A percentile compares a stretch with the other conserved stretches of the same genome.
These are phyloP conservation scores for Beauveria sp. DNA, from an alignment of 2,329 filamentous ascomycete genomes.

Conservation along the genomic window DNA sequence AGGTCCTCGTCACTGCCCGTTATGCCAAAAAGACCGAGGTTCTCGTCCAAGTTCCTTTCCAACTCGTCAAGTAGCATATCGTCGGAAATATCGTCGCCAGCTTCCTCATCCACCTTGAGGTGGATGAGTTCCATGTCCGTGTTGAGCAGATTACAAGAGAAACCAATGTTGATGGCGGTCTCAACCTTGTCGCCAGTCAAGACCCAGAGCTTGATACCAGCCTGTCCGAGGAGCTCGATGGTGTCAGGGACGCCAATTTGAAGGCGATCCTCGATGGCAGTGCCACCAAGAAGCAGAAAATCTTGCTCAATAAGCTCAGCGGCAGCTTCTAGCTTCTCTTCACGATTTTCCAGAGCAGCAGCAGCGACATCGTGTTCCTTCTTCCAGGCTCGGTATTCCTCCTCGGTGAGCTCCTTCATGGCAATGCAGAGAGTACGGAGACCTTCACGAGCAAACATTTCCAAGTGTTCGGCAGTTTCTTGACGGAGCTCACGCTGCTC, in stretches of 20 bases:
- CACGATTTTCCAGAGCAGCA: constrained; percentile 73
- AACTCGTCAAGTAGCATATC: constrained; percentile 49
- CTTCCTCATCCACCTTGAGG: constrained; percentile 75
- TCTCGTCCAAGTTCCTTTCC: constrained; percentile 64
- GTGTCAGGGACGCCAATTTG: constrained; percentile 97
- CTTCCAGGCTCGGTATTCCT: constrained; percentile 80
- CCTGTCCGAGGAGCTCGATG: constrained; percentile 81
- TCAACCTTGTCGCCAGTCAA: constrained; percentile 98
- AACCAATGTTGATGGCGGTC: constrained; percentile 98
- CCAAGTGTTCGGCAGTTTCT: constrained; percentile 84
- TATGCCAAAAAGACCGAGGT: constrained; percentile 66
- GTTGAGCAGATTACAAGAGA: constrained; percentile 94
- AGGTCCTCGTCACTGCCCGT: constrained; percentile 83
- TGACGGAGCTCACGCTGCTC: constrained; percentile 79
- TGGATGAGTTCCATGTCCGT: constrained; percentile 97
- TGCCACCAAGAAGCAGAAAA: constrained; percentile 80
- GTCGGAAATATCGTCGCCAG: constrained; percentile 39
- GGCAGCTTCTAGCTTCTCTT: constrained; percentile 86
- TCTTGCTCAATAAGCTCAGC: constrained; percentile 89
- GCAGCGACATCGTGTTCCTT: constrained; percentile 82
- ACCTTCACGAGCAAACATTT: constrained; percentile 94
- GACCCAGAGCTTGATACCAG: constrained; percentile 98
- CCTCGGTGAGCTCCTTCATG: constrained; percentile 68
- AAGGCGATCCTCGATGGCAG: constrained; percentile 92
- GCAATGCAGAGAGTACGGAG: constrained; percentile 92